Conservation (phyloP, 805 yeast genomes). For the Kluyveromyces nonfermentans region DNA sequence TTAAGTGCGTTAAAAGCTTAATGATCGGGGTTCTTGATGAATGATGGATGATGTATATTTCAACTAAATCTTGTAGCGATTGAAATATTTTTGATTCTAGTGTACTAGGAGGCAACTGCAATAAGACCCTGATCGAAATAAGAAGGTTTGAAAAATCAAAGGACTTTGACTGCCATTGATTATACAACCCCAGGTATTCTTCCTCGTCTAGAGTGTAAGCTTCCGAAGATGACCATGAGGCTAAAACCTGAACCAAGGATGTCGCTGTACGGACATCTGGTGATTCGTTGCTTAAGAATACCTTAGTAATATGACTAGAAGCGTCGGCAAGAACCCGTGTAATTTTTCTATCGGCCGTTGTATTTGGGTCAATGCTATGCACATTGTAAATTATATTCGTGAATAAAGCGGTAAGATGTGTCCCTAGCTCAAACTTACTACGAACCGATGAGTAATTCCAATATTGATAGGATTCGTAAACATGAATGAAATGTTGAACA, state of each 20-base stretch:
- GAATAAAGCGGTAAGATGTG: slow-evolving; percentile 44
- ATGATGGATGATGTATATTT: slow-evolving; percentile 43
- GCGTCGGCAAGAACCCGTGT: slow-evolving; percentile 44
- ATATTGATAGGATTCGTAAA: slow-evolving; percentile 63
- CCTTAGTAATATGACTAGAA: slow-evolving; percentile 40
- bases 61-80: slow-evolving; percentile 46
- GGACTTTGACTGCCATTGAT: slow-evolving; percentile 38
- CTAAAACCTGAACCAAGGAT: slow-evolving; percentile 6
- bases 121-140: slow-evolving; percentile 45
- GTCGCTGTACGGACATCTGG: slow-evolving; percentile 44
- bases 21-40: slow-evolving; percentile 43
- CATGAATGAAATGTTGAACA: slow-evolving; percentile 46
- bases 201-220: slow-evolving; percentile 11
- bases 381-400: slow-evolving; percentile 42
- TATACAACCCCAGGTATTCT: slow-evolving; percentile 12
- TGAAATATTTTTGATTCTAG: slow-evolving; percentile 55
- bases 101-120: slow-evolving; percentile 45
- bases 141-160: slow-evolving; percentile 50
- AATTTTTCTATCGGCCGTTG: slow-evolving; percentile 31
- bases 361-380: slow-evolving; percentile 43
- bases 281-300: slow-evolving; percentile 45
- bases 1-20: slow-evolving; percentile 46
- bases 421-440: slow-evolving; percentile 57
- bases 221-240: slow-evolving; percentile 3
- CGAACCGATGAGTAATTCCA: slow-evolving; percentile 54